Evolutionary conservation across 2,329 filamentous ascomycete genomes (phyloP), one percentile per base, ranked within the genome.

Genomic region (Claviceps arundinis): DNA sequence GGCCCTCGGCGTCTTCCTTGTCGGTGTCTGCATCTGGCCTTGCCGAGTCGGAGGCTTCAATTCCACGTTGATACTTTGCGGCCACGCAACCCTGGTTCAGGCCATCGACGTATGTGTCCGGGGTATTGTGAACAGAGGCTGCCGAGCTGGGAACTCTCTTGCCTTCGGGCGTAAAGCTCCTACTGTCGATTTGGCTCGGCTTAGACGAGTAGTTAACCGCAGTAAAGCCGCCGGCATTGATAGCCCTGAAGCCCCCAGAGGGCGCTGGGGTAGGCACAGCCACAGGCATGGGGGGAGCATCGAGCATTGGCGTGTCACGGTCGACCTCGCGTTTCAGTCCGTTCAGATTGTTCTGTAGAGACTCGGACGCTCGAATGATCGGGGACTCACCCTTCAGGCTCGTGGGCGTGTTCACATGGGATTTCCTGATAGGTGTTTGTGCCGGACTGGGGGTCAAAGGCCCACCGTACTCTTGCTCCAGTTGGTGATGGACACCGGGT

Each of bases 401-500:
- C 1, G 74, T 74, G 0, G 80, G 80, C 0, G 80, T 82, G 56
- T 81, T 74, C 61, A 77, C 73, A 51, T 69, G 73, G 5, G 79
- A 82, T 53, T 77, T 76, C 62, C 83, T 90, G 62, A 89, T 73
- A 1, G 91, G 89, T 37, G 69, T 88, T 68, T 64, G 84, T 69
- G 73, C 77, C 5, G 78, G 78, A 56, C 78, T 81, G 3, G 91
- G 89, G 0, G 90, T 96, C 55, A 93, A 81, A 16, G 91, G 89
- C 1, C 91, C 93, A 54, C 91, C 91, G 62, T 96, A 89, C 66
- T 97, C 90, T 56, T 87, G 80, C 65, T 97, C 91, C 9, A 97
- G 73, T 68, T 96, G 89, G 61, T 96, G 90, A 61, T 96, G 91
- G n/a, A 97, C 90, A 34, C 89, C 88, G 3, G 93, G 93, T 65